A percentile compares a stretch with the other conserved stretches of the same genome.
phyloP scores from a whole-genome alignment of 805 yeast genomes.

The Candida berthetii region DNA sequence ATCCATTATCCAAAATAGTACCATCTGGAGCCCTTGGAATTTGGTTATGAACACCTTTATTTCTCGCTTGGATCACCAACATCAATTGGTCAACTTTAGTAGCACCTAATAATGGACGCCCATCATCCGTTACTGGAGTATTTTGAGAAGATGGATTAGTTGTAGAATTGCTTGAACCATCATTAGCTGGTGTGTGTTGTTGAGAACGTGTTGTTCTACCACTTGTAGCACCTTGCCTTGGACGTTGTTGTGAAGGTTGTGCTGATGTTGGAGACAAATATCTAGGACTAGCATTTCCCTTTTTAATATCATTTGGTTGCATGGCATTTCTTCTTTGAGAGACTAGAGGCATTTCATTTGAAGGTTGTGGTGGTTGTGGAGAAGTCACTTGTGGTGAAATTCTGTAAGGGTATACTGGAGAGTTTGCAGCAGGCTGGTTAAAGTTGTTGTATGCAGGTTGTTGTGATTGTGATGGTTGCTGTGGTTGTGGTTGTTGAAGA shows the following conservation, averaged over 20 bases:
- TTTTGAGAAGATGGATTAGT: slow-evolving; percentile 4
- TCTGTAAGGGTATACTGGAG: not conserved
- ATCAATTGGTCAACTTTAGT: slow-evolving; percentile 88
- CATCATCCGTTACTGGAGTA: slow-evolving; percentile 49
- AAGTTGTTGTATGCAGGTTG: slow-evolving; percentile 5
- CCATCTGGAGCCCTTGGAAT: slow-evolving; percentile 69
- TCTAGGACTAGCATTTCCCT: slow-evolving; percentile 3
- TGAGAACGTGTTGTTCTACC: too few species aligned
- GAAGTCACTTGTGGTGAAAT: not conserved
- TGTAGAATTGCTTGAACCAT: too few species aligned
- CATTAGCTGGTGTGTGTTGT: too few species aligned
- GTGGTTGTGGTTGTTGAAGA: slow-evolving; percentile 8
- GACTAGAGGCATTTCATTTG: not conserved
- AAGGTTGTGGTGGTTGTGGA: slow-evolving; percentile 1
- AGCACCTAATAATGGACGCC: slow-evolving; percentile 71
- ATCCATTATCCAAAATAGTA: slow-evolving; percentile 47
- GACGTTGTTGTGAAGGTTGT: slow-evolving; percentile 3
- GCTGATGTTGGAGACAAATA: slow-evolving; percentile 4
- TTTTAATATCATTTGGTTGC: slow-evolving; percentile 3
- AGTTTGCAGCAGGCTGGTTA: not conserved
- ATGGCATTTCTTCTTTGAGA: slow-evolving; percentile 8
- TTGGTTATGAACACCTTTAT: slow-evolving; percentile 62
- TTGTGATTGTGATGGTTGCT: slow-evolving; percentile 4
- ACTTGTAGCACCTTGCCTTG: too few species aligned
- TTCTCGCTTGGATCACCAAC: slow-evolving; percentile 86